A percentile compares a stretch with the other conserved stretches of the same genome.
Evolutionary conservation across 495 filamentous ascomycete species (phyloP).

Genomic region (Neurospora africana): DNA sequence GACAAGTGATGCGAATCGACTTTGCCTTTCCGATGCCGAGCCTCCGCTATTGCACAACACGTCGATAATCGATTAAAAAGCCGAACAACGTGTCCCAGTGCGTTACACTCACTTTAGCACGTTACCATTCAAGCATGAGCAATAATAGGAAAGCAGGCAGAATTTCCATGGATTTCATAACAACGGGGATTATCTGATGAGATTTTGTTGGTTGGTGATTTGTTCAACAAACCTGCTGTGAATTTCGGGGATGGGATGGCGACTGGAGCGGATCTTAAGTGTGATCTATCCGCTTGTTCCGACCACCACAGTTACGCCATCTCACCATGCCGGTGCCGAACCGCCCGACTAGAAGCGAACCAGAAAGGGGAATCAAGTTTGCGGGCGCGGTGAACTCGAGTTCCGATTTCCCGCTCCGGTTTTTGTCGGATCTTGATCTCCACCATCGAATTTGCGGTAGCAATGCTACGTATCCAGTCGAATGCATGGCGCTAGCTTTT

Average conservation of each 20-base stretch:
- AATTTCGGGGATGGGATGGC: background rate
- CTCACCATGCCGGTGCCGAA: background rate
- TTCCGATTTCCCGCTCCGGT: background rate
- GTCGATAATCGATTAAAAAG: background rate
- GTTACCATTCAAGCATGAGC: background rate
- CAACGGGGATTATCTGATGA: background rate
- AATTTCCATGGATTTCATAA: background rate
- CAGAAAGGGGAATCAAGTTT: background rate
- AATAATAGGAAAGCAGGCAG: background rate
- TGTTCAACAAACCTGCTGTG: background rate
- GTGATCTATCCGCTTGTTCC: background rate
- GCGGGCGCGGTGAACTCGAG: background rate
- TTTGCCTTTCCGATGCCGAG: background rate
- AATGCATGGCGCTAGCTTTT: background rate
- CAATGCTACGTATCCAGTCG: background rate
- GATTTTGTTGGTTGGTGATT: background rate
- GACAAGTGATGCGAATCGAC: background rate
- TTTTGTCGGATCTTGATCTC: background rate
- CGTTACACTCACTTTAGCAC: background rate
- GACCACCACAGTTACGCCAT: background rate
- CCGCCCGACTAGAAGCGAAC: background rate
- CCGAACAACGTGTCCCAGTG: background rate
- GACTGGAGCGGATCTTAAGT: background rate
- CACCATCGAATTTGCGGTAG: background rate
- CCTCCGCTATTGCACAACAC: background rate